phyloP scores from a whole-genome alignment of 495 filamentous ascomycete species.

The Alectoria sarmentosa region DNA sequence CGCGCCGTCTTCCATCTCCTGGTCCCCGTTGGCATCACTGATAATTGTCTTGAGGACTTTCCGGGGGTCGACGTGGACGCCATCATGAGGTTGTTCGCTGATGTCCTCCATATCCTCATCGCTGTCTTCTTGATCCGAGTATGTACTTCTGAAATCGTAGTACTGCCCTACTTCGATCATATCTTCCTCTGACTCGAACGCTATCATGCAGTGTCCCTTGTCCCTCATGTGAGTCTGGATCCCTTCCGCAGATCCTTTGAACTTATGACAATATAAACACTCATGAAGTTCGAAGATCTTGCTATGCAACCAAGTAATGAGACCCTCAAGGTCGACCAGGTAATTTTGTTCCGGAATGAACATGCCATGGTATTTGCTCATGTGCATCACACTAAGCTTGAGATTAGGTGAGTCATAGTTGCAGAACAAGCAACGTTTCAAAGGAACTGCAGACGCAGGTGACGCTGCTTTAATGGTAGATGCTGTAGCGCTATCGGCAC shows the following conservation, averaged over 20 bases:
- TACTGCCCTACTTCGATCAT: conserved; percentile 95
- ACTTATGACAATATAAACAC: conserved; percentile 77
- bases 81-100: conserved; percentile 29
- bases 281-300: conserved; percentile 71
- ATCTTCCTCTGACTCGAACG: conserved; percentile 81
- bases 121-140: conserved; percentile 67
- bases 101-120: conserved; percentile 49
- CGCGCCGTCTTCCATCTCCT: conserved; percentile 36
- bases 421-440: conserved; percentile 84
- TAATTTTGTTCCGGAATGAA: conserved; percentile 88
- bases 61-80: conserved; percentile 22
- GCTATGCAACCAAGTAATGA: conserved; percentile 66
- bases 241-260: conserved; percentile 63
- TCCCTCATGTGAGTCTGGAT: conserved; percentile 95
- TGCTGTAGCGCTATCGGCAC: conserved; percentile 17
- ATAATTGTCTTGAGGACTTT: conserved; percentile 23
- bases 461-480: conserved; percentile 26
- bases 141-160: conserved; percentile 94
- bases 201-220: conserved; percentile 93
- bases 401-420: conserved; percentile 67
- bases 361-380: conserved; percentile 89
- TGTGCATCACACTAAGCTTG: conserved; percentile 70
- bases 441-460: conserved; percentile 29
- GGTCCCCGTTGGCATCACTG: conserved; percentile 22
- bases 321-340: conserved; percentile 70